Base-by-base conservation (phyloP, 768 basidiomycete genomes). In the Lactifluus volemus region DNA sequence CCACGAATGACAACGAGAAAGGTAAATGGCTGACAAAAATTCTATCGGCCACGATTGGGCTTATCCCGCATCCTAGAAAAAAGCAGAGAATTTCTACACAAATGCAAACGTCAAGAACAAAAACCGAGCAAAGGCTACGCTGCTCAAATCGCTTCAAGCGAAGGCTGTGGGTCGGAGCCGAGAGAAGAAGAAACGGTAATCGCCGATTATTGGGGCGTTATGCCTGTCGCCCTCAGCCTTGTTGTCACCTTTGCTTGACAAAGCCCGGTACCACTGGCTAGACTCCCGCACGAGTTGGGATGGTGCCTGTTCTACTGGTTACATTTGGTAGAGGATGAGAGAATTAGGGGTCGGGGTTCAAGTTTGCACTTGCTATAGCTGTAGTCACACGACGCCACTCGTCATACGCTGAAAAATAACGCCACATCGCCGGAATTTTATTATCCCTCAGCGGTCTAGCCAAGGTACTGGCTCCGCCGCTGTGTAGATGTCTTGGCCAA, bases 1-100 rank as follows among this genome's bases (percentile, higher is more conserved):
- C 71, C 80, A 30, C 88, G 96, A 17, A 89, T 96, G 91, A 96
- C 83, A 68, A 98, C 97, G 1, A 92, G 85, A 79, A 99, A 99
- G 78, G 89, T 86, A 70, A 45, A 63, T 63, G 7, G 1, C 60
- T 10, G 11, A 45, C 12, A 15, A 50, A 25, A 34, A 61, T 21
- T 44, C 59, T 7, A n/a, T 42, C 36, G 14, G 12, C 34, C 45
- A 42, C 19, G 38, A 29, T 49, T 25, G 10, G 29, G 12, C 9
- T 19, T 21, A 62, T 25, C 58, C 55, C 19, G 56, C 51, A 38
- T 19, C 21, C n/a, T 69, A 92, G 92, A 87, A 85, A 77, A 93
- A 90, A 74, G 83, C 90, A 10, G 78, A 80, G 58, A 98, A 98
- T 76, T 98, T 93, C 76, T 97, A 91, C 76, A 82, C 85, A 3